Base-by-base conservation (phyloP, 768 basidiomycete genomes). In the Tremella fuciformis region DNA sequence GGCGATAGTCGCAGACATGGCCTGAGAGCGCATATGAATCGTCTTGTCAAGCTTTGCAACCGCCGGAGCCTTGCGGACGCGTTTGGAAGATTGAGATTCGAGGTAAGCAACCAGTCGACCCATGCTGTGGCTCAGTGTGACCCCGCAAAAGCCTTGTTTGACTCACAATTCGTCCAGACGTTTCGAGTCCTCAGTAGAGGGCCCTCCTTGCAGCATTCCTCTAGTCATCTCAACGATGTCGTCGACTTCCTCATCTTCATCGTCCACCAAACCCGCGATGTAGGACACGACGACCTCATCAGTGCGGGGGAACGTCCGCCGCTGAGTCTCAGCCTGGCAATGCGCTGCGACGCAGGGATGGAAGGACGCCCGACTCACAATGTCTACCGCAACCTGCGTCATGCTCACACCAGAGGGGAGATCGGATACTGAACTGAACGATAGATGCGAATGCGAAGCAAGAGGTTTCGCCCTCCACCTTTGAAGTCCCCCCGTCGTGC, bases 171-270 rank as follows among this genome's bases (percentile, higher is more conserved):
- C 69, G 42, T 76, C 73, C 40, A 78, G 58, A 6, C 57, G 56
- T 34, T 62, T 53, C 21, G 51, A 55, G 50, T 71, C 62, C 22
- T 58, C 55, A 15, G 54, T 58, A 2, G 67, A 60, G 22, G 69
- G 63, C 13, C 64, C 62, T 63, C 64, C 57, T 22, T 69, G 58
- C 58, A 78, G 61, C 77, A 78, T 78, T 2, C 76, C 77, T 22
- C 67, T 61, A 2, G 72, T 75, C 70, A 76, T 74, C 40, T 75
- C 74, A 13, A 75, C 63, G 48, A 78, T 77, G 55, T 77, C 76
- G 1, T 74, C 73, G n/a, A 76, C 67, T 46, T 76, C 74, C 46
- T 78, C 77, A 54, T 78, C 77, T 57, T 78, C 77, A 53, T 78
- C 77, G 13, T 77, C 76, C 24, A 78, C 75, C 22, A 78, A 57